These are phyloP conservation scores for Ophiorrhiza pumila DNA, from an alignment of 257 asterid species.

Conservation along the genomic window DNA sequence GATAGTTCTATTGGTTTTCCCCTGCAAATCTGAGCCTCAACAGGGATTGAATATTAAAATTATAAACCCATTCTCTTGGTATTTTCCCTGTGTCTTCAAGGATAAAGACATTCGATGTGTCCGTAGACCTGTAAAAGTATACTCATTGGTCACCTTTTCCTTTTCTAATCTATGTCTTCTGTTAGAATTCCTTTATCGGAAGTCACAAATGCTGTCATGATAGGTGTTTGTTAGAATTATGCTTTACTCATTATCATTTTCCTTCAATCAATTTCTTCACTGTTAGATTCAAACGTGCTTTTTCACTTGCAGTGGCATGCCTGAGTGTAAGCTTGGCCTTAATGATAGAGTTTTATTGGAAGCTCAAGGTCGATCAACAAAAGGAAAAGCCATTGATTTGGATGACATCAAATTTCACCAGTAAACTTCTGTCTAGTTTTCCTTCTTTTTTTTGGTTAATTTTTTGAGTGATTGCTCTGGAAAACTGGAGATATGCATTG, in stretches of 20 bases:
- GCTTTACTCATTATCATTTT: not conserved
- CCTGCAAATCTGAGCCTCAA: not conserved
- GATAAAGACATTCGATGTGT: not conserved
- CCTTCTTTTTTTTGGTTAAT: no score
- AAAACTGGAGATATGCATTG: not conserved
- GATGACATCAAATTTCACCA: slow-evolving; percentile 55
- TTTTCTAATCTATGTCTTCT: not conserved
- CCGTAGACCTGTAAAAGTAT: not conserved
- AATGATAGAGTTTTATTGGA: slow-evolving; percentile 47
- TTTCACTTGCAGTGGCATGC: slow-evolving; percentile 41
- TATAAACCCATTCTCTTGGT: not conserved
- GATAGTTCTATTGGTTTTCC: not conserved
- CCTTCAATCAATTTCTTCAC: not conserved
- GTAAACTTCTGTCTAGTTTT: slow-evolving; percentile 23
- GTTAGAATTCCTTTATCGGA: not conserved
- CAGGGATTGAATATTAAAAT: not conserved
- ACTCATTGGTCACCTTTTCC: not conserved
- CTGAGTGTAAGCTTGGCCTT: slow-evolving; percentile 51
- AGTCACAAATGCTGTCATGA: not conserved
- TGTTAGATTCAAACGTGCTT: not conserved
- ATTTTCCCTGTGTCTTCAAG: not conserved
- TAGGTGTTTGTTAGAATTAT: not conserved
- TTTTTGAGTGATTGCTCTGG: not conserved
- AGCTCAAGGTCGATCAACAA: slow-evolving; percentile 48
- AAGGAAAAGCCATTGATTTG: slow-evolving; percentile 54